phyloP scores from a whole-genome alignment of 2,329 filamentous ascomycete genomes.

The Exophiala sideris region DNA sequence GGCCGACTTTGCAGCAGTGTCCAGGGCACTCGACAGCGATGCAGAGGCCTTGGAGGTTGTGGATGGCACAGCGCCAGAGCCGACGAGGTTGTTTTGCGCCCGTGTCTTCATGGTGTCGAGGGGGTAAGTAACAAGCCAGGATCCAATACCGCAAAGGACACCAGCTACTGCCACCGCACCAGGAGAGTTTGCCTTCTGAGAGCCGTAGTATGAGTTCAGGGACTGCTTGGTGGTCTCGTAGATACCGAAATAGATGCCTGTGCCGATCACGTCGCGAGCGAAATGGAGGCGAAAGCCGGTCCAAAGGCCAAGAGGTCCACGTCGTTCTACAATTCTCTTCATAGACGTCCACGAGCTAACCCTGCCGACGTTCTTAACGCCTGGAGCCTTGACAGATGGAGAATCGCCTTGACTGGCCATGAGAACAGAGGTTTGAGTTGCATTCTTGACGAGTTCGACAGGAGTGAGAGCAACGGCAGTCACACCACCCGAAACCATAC shows the following conservation, averaged over 20 bases:
- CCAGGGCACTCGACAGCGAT: slow-evolving; percentile 6
- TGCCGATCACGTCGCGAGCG: slow-evolving; percentile 44
- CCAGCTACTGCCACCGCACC: slow-evolving; percentile 45
- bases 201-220: slow-evolving; percentile 42
- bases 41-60: neutral
- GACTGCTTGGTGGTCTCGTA: slow-evolving; percentile 49
- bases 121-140: slow-evolving; percentile 48
- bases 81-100: slow-evolving; percentile 45
- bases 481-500: slow-evolving; percentile 41
- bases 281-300: slow-evolving; percentile 46
- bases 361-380: slow-evolving; percentile 34
- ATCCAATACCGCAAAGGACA: slow-evolving; percentile 45
- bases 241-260: slow-evolving; percentile 46
- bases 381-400: neutral
- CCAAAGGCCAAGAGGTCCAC: slow-evolving; percentile 44
- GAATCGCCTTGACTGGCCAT: slow-evolving; percentile 32
- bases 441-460: slow-evolving; percentile 49
- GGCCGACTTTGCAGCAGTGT: slow-evolving; percentile 31
- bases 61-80: slow-evolving; percentile 16
- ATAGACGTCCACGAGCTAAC: slow-evolving; percentile 43
- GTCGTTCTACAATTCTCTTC: slow-evolving; percentile 41
- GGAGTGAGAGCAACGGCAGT: slow-evolving; percentile 45
- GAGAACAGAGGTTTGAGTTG: slow-evolving; percentile 47
- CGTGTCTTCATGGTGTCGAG: slow-evolving; percentile 50
- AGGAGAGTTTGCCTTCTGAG: slow-evolving; percentile 40